Conservation (phyloP, 129 eudicot genomes). For the Saposhnikovia divaricata region DNA sequence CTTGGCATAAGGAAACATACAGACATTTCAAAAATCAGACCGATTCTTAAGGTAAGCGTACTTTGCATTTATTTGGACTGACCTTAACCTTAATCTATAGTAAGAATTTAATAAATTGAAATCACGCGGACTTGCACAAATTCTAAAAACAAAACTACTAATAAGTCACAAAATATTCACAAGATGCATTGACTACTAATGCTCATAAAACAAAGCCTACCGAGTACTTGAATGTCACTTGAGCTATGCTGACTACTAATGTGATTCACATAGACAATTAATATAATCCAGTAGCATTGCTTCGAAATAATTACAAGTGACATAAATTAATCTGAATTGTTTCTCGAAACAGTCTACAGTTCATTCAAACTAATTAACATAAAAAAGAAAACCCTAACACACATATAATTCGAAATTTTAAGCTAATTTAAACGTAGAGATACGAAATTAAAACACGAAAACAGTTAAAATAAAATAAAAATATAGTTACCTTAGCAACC, state of each 20-base stretch:
- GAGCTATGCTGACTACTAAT: not conserved
- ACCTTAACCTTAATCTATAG: too few relatives aligned
- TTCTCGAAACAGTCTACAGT: not conserved
- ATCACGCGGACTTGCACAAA: too few relatives aligned
- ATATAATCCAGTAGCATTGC: not conserved
- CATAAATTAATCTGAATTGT: not conserved
- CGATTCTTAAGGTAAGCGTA: too few relatives aligned
- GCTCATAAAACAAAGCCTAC: too few relatives aligned
- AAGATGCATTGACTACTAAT: too few relatives aligned
- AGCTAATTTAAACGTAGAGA: slow-evolving; percentile 11
- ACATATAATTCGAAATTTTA: not conserved
- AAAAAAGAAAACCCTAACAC: not conserved
- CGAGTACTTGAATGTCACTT: not conserved
- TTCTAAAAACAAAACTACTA: too few relatives aligned
- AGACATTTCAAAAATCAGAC: too few relatives aligned
- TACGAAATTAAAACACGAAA: not conserved
- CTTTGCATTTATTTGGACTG: too few relatives aligned
- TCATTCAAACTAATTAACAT: not conserved
- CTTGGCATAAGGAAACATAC: too few relatives aligned
- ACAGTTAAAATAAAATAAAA: not conserved
- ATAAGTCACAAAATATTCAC: too few relatives aligned
- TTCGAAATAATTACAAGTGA: not conserved
- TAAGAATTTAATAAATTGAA: too few relatives aligned
- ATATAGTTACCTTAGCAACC: slow-evolving; percentile 58
- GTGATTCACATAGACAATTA: not conserved